Conservation (phyloP, 805 yeast genomes). For the Nakazawaea pomicola region DNA sequence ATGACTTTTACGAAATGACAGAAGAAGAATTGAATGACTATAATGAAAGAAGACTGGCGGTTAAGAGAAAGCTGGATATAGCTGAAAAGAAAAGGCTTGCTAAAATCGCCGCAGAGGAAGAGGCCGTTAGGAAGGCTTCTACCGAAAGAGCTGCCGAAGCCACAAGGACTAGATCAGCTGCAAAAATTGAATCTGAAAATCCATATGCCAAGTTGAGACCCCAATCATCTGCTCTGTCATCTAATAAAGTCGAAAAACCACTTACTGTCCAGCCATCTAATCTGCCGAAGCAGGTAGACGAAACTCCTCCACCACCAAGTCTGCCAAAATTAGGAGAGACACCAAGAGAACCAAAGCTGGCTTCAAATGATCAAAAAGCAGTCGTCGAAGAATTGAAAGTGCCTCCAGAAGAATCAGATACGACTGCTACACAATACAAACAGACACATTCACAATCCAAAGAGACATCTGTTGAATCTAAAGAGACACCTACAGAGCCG, state of each 20-base stretch:
- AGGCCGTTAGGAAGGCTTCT: slow-evolving; percentile 14
- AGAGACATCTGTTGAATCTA: not conserved
- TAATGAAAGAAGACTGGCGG: slow-evolving; percentile 18
- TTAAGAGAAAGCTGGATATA: slow-evolving; percentile 16
- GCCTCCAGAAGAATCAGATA: no score
- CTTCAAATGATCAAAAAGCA: no score
- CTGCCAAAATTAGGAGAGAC: not conserved
- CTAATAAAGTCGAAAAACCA: no score
- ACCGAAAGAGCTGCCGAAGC: slow-evolving; percentile 1
- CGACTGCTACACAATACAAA: not conserved
- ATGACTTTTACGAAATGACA: slow-evolving; percentile 52
- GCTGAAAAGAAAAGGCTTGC: slow-evolving; percentile 16
- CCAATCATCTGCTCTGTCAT: not conserved
- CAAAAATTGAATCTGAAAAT: not conserved
- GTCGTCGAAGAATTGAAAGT: no score
- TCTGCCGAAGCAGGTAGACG: no score
- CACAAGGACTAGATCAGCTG: not conserved
- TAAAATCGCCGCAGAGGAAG: slow-evolving; percentile 16
- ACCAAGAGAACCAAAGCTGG: not conserved
- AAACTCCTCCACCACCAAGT: not conserved
- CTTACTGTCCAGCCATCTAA: no score
- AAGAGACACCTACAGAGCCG: not conserved
- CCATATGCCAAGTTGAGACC: not conserved
- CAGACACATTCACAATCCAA: not conserved
- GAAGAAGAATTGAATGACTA: slow-evolving; percentile 35